Evolutionary conservation across 495 filamentous ascomycete genomes (phyloP).

Genomic region (Cercophora scortea): DNA sequence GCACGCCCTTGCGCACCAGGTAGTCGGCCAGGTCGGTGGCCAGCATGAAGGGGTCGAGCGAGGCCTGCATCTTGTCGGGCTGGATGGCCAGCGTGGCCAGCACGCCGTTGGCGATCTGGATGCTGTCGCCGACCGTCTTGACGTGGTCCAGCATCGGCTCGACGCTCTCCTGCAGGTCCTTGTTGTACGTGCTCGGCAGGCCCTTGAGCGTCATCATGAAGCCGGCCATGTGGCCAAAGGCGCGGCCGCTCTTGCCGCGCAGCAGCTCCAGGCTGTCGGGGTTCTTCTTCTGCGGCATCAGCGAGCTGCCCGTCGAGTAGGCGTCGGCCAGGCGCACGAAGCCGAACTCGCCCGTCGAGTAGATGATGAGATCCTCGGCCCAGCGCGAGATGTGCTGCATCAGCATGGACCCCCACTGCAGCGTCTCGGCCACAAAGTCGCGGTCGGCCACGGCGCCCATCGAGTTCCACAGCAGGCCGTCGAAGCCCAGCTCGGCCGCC

Average conservation of each 20-base stretch:
- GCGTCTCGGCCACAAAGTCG: constrained; percentile 82
- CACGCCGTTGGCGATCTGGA: constrained; percentile 82
- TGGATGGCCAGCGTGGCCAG: constrained; percentile 62
- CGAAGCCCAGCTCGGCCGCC: constrained; percentile 83
- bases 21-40: constrained; percentile 86
- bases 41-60: constrained; percentile 62
- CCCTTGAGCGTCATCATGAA: constrained; percentile 85
- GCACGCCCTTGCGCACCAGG: constrained; percentile 81
- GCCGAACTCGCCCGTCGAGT: constrained; percentile 72
- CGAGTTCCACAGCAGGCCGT: constrained; percentile 72
- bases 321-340: constrained; percentile 80
- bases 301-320: constrained; percentile 72
- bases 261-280: constrained; percentile 80
- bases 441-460: constrained; percentile 79
- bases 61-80: constrained; percentile 69
- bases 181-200: constrained; percentile 87
- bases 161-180: constrained; percentile 85
- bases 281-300: constrained; percentile 89
- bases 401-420: constrained; percentile 81
- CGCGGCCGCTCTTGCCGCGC: constrained; percentile 76
- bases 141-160: constrained; percentile 84
- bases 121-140: constrained; percentile 77
- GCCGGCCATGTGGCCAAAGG: constrained; percentile 83
- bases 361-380: constrained; percentile 87
- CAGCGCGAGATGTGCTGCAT: constrained; percentile 85